Base-by-base conservation (phyloP, 257 asterid species). In the Oldenlandia corymbosa region DNA sequence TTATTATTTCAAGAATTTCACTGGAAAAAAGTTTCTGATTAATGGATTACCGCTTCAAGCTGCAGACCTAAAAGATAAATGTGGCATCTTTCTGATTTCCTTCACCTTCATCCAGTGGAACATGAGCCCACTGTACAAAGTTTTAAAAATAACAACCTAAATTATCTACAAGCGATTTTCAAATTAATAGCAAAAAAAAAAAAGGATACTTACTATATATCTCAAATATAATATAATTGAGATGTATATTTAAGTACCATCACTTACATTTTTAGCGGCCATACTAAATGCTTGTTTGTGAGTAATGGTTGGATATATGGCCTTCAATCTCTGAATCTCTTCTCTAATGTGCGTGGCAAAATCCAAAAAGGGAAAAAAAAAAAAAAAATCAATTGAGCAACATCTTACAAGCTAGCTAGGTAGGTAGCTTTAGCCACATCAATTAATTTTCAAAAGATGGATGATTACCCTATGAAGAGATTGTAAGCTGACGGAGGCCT, bases 211-310 rank as follows among this genome's bases (percentile, higher is more conserved):
- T n/a, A n/a, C n/a, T n/a, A n/a, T n/a, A n/a, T n/a, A n/a, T n/a
- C n/a, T n/a, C n/a, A n/a, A n/a, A n/a, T n/a, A n/a, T n/a, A n/a
- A n/a, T n/a, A n/a, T n/a, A n/a, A n/a, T n/a, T n/a, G n/a, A n/a
- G n/a, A n/a, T n/a, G n/a, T n/a, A n/a, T n/a, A n/a, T n/a, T n/a
- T 34, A 34, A 34, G 39, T 4, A 3, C 4, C 39, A 34, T 34
- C 21, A 65, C 87, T 80, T 68, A 79, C 97, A 78, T 88, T 90
- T 80, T 90, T 90, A 53, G 97, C 80, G 69, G 97, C 97, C 34
- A 87, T 60, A 62, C 96, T 84, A 73, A 90, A 91, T 59, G 93
- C 96, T 76, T 88, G 91, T 82, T 88, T 91, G 78, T 91, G 97
- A 50, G 81, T 77, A 82, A 91, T 80, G 79, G 70, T 66, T 51